Percentiles rank a stretch among this genome's conserved stretches.
Evolutionary conservation across 805 yeast species (phyloP).

Genomic region (Hanseniaspora occidentalis): DNA sequence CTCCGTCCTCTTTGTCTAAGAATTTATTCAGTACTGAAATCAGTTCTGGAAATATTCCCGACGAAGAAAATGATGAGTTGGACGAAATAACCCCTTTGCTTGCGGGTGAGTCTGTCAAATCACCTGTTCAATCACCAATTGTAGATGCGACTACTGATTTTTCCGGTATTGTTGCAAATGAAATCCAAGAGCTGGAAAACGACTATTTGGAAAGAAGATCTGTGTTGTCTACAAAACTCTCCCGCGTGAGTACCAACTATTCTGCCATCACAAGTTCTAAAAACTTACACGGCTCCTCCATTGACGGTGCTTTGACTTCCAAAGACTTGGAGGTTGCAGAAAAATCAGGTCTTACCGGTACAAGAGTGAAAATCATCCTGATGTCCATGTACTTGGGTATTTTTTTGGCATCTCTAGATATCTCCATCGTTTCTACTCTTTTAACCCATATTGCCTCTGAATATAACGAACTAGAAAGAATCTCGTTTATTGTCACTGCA

Average conservation of each 20-base stretch:
- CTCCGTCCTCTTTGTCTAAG: no score
- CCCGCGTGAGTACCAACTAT: conserved; percentile 1
- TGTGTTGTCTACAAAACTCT: conserved; percentile 1
- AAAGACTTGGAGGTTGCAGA: background rate
- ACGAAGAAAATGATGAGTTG: background rate
- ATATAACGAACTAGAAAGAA: conserved; percentile 45
- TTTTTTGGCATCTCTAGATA: conserved; percentile 53
- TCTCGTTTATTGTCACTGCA: conserved; percentile 66
- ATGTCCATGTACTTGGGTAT: conserved; percentile 34
- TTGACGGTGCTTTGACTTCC: background rate
- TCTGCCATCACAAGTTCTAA: background rate
- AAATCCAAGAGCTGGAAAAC: conserved; percentile 10
- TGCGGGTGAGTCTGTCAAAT: conserved; percentile 1
- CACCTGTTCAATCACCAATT: conserved; percentile 6
- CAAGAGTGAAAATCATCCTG: conserved; percentile 23
- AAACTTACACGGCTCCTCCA: background rate
- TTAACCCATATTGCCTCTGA: conserved; percentile 58
- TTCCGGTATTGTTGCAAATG: conserved; percentile 25
- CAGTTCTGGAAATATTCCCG: no score
- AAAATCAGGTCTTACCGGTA: conserved; percentile 8
- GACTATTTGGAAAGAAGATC: conserved; percentile 4
- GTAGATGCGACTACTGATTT: conserved; percentile 23
- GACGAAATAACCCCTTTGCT: conserved; percentile 3
- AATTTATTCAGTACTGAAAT: no score
- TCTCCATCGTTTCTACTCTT: conserved; percentile 55